Base-by-base conservation (phyloP, 768 basidiomycete species). In the Leccinum aurantiacum region DNA sequence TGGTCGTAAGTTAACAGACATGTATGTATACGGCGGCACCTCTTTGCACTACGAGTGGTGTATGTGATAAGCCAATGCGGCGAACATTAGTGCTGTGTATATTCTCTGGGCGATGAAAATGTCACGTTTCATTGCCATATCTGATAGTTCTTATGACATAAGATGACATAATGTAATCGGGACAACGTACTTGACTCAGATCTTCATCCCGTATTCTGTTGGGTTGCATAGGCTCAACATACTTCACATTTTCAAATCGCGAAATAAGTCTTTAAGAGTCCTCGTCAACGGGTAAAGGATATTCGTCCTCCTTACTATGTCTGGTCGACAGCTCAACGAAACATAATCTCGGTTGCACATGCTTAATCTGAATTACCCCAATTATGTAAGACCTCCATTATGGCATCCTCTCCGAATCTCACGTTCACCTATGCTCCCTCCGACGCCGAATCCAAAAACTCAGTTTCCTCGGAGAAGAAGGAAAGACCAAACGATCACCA, bases 331-430 rank as follows among this genome's bases (percentile, higher is more conserved):
- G 89, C 77, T 92, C 6, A 70, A 78, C 48, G 86, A 88, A 57
- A 77, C 83, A 0, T 83, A 87, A 62, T 65, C 69, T 6, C 82
- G 87, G 41, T 72, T 87, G 11, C 71, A 79, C 25, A 63, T 76
- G 2, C 79, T 92, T 0, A 91, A 73, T 67, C 78, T 13, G 90
- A 92, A 68, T 76, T 91, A 8, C 71, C 76, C 3, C 83, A 84
- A 61, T 79, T 27, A 27, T 27, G 27, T 92, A 33, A 84, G 84
- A 51, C 90, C 90, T 0, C 71, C 90, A 37, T 78, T 92, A 50
- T 90, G 14, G 80, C 84, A 87, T 51, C 83, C 87, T 19, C 76
- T 74, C 22, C 27, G 27, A 27, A 64, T 76, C 44, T 62, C 73
- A 41, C 61, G 54, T 60, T 48, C 66, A 25, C 58, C 65, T 1